Evolutionary conservation across 352 stramenopile species (phyloP).

Genomic region (Phytophthora ohioensis): DNA sequence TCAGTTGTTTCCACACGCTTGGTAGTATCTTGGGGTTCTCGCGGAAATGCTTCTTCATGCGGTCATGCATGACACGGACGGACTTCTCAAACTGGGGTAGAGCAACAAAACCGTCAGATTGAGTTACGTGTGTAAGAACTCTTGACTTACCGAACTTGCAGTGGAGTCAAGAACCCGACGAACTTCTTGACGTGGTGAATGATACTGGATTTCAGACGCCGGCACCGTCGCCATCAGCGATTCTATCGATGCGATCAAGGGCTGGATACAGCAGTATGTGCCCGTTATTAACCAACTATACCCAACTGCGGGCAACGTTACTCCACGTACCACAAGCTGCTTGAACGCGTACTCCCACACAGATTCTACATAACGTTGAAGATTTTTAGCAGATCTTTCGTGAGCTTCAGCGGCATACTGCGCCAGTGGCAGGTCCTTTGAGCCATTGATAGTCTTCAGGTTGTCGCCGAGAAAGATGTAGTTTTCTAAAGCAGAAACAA

Average conservation of each 20-base stretch:
- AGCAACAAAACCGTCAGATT: constrained; percentile 16
- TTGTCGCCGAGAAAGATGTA: constrained; percentile 71
- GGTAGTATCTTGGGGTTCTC: constrained; percentile 61
- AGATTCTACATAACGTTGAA: constrained; percentile 60
- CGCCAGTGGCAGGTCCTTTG: constrained; percentile 53
- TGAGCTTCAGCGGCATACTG: constrained; percentile 62
- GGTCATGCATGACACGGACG: constrained; percentile 69
- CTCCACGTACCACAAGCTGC: constrained; percentile 50
- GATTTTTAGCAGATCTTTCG: constrained; percentile 51
- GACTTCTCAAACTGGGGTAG: constrained; percentile 69
- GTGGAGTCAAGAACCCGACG: constrained; percentile 59
- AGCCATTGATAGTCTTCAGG: constrained; percentile 55
- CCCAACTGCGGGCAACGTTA: neutral
- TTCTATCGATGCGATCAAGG: constrained; percentile 64
- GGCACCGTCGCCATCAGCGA: constrained; percentile 64
- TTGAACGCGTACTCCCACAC: constrained; percentile 83
- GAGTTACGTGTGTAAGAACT: no score
- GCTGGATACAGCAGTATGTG: constrained; percentile 25
- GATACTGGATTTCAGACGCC: constrained; percentile 71
- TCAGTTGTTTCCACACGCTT: constrained; percentile 60
- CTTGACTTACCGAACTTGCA: constrained; percentile 41
- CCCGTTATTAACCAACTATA: no score
- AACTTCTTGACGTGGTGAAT: constrained; percentile 67
- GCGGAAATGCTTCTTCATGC: constrained; percentile 80
- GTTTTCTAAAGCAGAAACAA: constrained; percentile 53